Base-by-base conservation (phyloP, 1,284 basidiomycete genomes). In the Anthracocystis walkeri region DNA sequence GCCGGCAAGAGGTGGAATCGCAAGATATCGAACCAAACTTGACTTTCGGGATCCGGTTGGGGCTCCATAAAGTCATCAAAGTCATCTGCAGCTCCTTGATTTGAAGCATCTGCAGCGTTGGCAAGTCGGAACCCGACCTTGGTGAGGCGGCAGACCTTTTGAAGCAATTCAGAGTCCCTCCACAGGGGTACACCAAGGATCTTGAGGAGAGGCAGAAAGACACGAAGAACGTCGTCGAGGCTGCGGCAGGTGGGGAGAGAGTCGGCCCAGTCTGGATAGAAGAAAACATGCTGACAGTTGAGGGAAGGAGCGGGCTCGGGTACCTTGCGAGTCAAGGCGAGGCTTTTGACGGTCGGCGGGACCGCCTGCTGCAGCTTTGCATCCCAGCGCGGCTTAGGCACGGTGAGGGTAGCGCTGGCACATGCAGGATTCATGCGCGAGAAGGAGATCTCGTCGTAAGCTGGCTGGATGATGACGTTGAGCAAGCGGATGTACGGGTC, bases 1-100 rank as follows among this genome's bases (percentile, higher is more conserved):
- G 93, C 91, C 0, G 96, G 96, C 4, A 99, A 88, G 27, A 99
- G 88, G 81, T 93, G 92, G 29, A 89, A 86, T 4, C 96, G 91
- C 52, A 95, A 85, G 55, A 96, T 87, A 77, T 90, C 90, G 82
- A 91, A 90, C 96, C 97, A 99, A 23, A 86, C 82, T 23, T 81
- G 77, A 62, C 85, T 82, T 50, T 86, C 83, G 10, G 77, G 67
- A 4, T 58, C 50, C 16, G 65, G 59, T 18, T 41, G 40, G 8
- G 68, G 58, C 45, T 65, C 58, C 50, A 54, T 58, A 20, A 70
- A 64, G 49, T 61, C 58, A 16, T 71, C 64, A 23, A 49, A 58
- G 3, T 52, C 20, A 23, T 62, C 54, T 18, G 57, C 38, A 12
- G 57, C 51, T 23, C 58, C 48, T 40, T 50, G 27, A 20, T 49